Evolutionary conservation across 176 grass and related monocot species (phyloP).

Genomic region (Eleusine coracana): DNA sequence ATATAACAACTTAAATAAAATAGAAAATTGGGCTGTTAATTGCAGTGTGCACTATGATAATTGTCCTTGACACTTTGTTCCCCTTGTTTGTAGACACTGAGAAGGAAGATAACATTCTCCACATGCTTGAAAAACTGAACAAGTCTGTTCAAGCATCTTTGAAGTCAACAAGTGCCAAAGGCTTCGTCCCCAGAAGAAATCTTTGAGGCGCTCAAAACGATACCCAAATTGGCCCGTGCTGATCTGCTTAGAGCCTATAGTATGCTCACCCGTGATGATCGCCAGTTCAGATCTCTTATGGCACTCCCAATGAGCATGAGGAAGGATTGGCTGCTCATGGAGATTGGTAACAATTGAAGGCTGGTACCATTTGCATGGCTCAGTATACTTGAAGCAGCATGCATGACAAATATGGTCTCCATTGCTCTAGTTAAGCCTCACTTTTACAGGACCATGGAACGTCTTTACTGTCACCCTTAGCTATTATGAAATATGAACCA

Average conservation of each 20-base stretch:
- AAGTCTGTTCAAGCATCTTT: background rate
- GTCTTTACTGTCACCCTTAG: no score
- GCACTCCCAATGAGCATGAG: slow-evolving; percentile 40
- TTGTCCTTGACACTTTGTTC: background rate
- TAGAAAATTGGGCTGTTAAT: background rate
- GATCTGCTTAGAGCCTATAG: slow-evolving; percentile 18
- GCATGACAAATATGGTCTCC: no score
- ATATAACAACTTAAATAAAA: no score
- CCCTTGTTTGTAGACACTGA: background rate
- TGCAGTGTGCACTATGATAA: background rate
- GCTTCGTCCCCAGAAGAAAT: background rate
- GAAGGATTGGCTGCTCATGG: slow-evolving; percentile 39
- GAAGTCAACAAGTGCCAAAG: background rate
- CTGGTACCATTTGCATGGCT: background rate
- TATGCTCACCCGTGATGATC: background rate
- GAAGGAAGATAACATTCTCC: background rate
- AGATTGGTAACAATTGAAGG: slow-evolving; percentile 36
- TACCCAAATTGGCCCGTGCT: background rate
- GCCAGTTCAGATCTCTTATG: slow-evolving; percentile 27
- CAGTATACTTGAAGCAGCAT: no score
- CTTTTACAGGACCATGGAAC: no score
- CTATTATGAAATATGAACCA: no score
- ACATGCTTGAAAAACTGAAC: background rate
- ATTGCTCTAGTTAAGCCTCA: no score
- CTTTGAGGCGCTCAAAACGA: slow-evolving; percentile 5